phyloP scores from a whole-genome alignment of 2,329 filamentous ascomycete genomes.

The Talaromyces sp. region DNA sequence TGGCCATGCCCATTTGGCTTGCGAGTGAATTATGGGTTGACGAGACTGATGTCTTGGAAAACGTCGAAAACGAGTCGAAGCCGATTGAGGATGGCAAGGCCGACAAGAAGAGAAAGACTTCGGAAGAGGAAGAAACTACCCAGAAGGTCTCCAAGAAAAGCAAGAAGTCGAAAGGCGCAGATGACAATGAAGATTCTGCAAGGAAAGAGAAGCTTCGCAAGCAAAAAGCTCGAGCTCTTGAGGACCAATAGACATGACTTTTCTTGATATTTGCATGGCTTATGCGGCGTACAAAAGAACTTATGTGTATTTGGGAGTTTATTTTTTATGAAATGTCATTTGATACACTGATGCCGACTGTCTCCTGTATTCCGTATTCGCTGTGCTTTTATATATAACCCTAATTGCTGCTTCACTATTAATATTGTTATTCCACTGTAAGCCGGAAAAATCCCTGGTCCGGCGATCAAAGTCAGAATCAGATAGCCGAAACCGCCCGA shows the following conservation, averaged over 20 bases:
- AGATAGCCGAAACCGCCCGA: neutral
- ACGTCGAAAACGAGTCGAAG: conserved; percentile 27
- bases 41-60: conserved; percentile 64
- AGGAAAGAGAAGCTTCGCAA: conserved; percentile 47
- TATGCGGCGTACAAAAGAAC: conserved; percentile 19
- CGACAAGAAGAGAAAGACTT: conserved; percentile 55
- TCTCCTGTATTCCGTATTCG: neutral
- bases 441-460: neutral
- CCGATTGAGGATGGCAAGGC: conserved; percentile 32
- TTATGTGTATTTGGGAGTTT: neutral
- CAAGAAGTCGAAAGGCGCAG: conserved; percentile 36
- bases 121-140: conserved; percentile 26
- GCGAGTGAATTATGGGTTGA: conserved; percentile 89
- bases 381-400: neutral
- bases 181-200: conserved; percentile 36
- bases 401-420: neutral
- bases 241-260: conserved; percentile 34
- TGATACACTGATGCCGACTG: neutral
- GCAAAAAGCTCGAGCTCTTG: conserved; percentile 45
- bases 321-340: neutral
- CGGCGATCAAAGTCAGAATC: neutral
- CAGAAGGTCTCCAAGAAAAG: conserved; percentile 32
- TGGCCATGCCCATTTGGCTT: conserved; percentile 89
- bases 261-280: conserved; percentile 18
- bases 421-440: neutral